Evolutionary conservation across 495 filamentous ascomycete species (phyloP).

Genomic region (Halenospora varia): DNA sequence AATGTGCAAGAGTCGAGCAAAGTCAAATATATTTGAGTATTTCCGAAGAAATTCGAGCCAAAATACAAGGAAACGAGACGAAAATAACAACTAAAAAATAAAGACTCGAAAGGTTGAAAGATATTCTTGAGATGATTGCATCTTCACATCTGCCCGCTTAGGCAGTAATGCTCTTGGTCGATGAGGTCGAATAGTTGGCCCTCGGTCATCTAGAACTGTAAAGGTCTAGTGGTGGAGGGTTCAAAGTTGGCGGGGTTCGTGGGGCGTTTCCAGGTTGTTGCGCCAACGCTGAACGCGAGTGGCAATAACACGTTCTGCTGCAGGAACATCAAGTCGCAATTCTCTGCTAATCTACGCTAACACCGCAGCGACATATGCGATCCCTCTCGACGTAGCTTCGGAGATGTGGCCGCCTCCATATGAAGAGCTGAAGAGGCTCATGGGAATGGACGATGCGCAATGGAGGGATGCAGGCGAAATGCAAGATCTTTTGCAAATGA

Average conservation of each 20-base stretch:
- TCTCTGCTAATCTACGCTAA: background rate
- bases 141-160: too few species aligned
- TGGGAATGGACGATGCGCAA: slow-evolving; percentile 3
- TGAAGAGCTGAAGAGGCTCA: background rate
- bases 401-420: background rate
- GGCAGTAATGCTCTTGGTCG: too few species aligned
- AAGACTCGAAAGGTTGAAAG: too few species aligned
- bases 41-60: background rate
- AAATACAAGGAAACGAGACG: background rate
- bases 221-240: too few species aligned
- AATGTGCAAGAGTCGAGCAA: background rate
- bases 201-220: too few species aligned
- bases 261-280: too few species aligned
- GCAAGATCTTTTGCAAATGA: background rate
- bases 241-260: too few species aligned
- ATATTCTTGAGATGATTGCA: too few species aligned
- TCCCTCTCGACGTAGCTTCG: background rate
- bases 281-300: too few species aligned
- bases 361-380: background rate
- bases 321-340: background rate
- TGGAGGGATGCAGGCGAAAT: background rate
- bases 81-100: too few species aligned
- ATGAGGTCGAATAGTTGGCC: too few species aligned
- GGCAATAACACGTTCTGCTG: too few species aligned
- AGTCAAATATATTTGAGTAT: background rate